Conservation (phyloP, 495 filamentous ascomycete genomes). For the Penicillium waksmanii region DNA sequence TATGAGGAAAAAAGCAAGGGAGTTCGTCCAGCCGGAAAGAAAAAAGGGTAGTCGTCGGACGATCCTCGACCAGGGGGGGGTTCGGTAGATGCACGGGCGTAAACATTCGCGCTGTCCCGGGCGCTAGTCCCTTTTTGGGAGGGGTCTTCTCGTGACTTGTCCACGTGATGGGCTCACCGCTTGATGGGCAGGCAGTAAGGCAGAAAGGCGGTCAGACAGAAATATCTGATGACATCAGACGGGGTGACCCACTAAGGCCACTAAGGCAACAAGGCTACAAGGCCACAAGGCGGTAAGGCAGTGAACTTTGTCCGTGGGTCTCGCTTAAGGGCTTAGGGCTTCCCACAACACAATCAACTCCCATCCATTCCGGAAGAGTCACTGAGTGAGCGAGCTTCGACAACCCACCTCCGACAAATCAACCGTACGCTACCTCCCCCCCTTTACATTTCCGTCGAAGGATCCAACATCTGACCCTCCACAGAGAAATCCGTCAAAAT, state of each 20-base stretch:
- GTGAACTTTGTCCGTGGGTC: conserved; percentile 20
- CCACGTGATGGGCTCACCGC: conserved; percentile 14
- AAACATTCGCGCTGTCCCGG: conserved; percentile 26
- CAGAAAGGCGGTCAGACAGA: not conserved
- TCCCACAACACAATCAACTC: conserved; percentile 49
- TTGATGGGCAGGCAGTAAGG: not conserved
- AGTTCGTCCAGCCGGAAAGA: conserved; percentile 15
- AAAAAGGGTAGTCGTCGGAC: conserved; percentile 30
- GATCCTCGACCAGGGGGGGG: conserved; percentile 37
- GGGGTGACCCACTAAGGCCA: too few relatives aligned
- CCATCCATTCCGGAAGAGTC: conserved; percentile 43
- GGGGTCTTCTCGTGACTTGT: conserved; percentile 13
- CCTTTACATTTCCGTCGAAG: conserved; percentile 23
- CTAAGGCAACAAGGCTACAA: conserved; percentile 23
- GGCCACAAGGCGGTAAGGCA: conserved; percentile 13
- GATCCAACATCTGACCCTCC: conserved; percentile 32
- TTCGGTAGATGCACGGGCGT: conserved; percentile 21
- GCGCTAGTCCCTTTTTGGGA: conserved; percentile 17
- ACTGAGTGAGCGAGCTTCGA: conserved; percentile 45
- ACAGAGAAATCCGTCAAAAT: conserved; percentile 75
- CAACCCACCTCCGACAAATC: conserved; percentile 53
- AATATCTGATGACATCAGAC: not conserved
- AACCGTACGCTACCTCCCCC: conserved; percentile 46
- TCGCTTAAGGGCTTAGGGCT: conserved; percentile 54
- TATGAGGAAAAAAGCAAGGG: conserved; percentile 25